Evolutionary conservation across 2,329 filamentous ascomycete genomes (phyloP), one percentile per base, ranked within the genome.

Genomic region (Colletotrichum australisinense): DNA sequence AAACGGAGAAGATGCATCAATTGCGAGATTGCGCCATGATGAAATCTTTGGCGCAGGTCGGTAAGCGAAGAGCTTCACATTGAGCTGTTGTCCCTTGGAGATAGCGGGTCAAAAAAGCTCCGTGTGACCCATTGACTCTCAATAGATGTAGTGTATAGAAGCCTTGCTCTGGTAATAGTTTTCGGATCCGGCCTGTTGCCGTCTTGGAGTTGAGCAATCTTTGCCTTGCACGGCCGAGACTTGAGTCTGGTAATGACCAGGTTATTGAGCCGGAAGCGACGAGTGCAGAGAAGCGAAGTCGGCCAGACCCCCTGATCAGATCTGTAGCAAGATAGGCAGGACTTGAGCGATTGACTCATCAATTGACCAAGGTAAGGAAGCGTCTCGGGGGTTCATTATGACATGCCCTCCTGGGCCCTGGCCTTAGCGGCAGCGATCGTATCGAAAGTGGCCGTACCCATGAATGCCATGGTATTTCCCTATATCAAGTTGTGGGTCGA

Each of bases 311-410:
- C 56, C 57, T 38, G 57, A 42, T 19, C 53, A 46, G 67, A 70
- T 73, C 60, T 70, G 22, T 60, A 22, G 22, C 56, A 22, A 63
- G 58, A 64, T 63, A 55, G 55, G 24, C 30, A 53, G 64, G 26
- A 56, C 63, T 63, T 71, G 66, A 62, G 57, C 49, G n/a, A 24
- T 52, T 46, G 64, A 70, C 55, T 57, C 60, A 65, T n/a, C 42
- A 52, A 64, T 59, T 63, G 32, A 53, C 32, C 26, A 65, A 62
- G 28, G 35, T 24, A 32, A 67, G 42, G 14, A 64, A 49, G 56
- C n/a, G 26, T 63, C 38, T 62, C 35, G 59, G 66, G 59, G 57
- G 32, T 64, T 55, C 59, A 32, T 64, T 35, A 69, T 69, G 66
- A 64, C 66, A 73, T 64, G 42, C 56, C 69, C 65, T 22, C 64